Conservation (phyloP, 306 rosid genomes). For the Clitoria ternatea region DNA sequence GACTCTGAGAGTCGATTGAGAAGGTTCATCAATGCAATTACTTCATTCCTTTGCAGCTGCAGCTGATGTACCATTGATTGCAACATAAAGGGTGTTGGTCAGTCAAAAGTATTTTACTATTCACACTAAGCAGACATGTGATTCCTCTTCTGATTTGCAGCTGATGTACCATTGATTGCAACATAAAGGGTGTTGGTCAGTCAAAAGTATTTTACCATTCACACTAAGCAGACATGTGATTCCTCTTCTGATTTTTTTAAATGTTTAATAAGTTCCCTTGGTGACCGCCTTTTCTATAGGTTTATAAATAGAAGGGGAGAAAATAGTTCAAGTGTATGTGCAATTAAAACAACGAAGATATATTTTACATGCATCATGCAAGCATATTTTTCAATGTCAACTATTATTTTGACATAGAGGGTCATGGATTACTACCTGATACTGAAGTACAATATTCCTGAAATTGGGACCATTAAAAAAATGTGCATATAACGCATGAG, state of each 20-base stretch:
- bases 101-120: background rate
- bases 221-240: background rate
- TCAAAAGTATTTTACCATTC: background rate
- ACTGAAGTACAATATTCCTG: background rate
- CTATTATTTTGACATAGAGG: no score
- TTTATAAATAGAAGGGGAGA: no score
- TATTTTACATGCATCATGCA: no score
- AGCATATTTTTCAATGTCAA: no score
- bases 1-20: constrained; percentile 93
- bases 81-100: constrained; percentile 3
- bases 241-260: no score
- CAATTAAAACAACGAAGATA: no score
- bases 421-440: no score
- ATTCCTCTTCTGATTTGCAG: constrained; percentile 39
- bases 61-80: constrained; percentile 43
- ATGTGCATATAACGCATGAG: no score
- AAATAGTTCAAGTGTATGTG: no score
- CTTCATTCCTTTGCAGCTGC: constrained; percentile 92
- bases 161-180: constrained; percentile 38
- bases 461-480: no score
- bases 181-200: background rate
- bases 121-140: background rate
- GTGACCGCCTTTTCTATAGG: no score
- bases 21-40: constrained; percentile 82
- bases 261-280: no score